These are phyloP conservation scores for Cercophora newfieldiana DNA, from an alignment of 495 filamentous ascomycete genomes.

Conservation along the genomic window DNA sequence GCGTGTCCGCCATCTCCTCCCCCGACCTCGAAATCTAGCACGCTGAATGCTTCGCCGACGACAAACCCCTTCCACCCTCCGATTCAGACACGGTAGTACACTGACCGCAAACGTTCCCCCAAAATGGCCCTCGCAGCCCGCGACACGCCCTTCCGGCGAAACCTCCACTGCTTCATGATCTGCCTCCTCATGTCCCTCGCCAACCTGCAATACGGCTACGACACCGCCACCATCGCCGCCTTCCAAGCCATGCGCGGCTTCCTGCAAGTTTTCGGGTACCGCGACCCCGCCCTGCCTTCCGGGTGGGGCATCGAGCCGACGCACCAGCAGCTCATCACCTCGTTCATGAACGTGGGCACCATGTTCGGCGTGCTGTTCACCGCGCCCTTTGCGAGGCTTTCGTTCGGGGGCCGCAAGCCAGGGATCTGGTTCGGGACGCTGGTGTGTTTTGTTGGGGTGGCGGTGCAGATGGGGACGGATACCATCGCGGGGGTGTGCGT, in stretches of 20 bases:
- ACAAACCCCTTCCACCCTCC: not conserved
- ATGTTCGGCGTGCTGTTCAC: conserved; percentile 50
- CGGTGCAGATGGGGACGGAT: conserved; percentile 51
- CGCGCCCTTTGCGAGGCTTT: conserved; percentile 40
- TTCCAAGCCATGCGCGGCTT: conserved; percentile 50
- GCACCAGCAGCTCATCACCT: conserved; percentile 52
- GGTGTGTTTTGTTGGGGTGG: conserved; percentile 44
- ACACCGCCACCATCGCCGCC: conserved; percentile 38
- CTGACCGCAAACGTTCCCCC: not conserved
- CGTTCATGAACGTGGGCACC: conserved; percentile 55
- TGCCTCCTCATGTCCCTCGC: conserved; percentile 40
- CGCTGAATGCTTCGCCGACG: conserved; percentile 20
- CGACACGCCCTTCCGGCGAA: conserved; percentile 27
- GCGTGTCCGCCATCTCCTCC: not conserved
- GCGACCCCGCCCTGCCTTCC: conserved; percentile 24
- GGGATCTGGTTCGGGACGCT: conserved; percentile 45
- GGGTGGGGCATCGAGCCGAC: conserved; percentile 41
- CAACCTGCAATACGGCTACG: conserved; percentile 43
- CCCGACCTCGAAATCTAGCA: not conserved
- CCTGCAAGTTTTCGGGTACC: conserved; percentile 46
- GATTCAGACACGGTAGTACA: not conserved
- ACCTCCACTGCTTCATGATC: conserved; percentile 35
- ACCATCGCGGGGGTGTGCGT: conserved; percentile 49
- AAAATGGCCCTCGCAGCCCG: not conserved
- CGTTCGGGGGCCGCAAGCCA: conserved; percentile 39